Conservation (phyloP, 805 yeast genomes). For the Candida mattraensis region DNA sequence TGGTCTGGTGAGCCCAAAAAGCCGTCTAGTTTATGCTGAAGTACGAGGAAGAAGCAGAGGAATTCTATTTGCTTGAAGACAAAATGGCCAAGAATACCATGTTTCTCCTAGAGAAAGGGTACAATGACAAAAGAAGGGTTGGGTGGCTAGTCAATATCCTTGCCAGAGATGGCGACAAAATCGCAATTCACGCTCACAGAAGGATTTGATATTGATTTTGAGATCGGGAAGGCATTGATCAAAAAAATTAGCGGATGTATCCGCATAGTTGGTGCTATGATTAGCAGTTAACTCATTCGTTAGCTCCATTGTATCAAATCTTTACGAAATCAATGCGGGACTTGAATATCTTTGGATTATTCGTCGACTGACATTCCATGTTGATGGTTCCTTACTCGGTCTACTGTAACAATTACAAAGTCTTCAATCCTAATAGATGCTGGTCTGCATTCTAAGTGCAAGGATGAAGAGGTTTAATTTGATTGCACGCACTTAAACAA, state of each 20-base stretch:
- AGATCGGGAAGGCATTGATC: slow-evolving; percentile 35
- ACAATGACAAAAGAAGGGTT: slow-evolving; percentile 16
- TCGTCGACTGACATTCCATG: slow-evolving; percentile 40
- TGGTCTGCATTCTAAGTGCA: slow-evolving; percentile 32
- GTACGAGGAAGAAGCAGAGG: slow-evolving; percentile 31
- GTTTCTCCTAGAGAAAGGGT: slow-evolving; percentile 19
- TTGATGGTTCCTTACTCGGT: slow-evolving; percentile 29
- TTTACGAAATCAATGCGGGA: slow-evolving; percentile 33
- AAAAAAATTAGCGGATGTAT: slow-evolving; percentile 31
- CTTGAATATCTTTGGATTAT: slow-evolving; percentile 35
- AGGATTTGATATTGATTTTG: slow-evolving; percentile 38
- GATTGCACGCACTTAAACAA: too few relatives aligned
- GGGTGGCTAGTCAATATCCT: slow-evolving; percentile 35
- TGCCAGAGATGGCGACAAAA: slow-evolving; percentile 39
- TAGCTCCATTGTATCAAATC: slow-evolving; percentile 34
- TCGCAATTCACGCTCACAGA: slow-evolving; percentile 40
- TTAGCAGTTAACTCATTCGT: slow-evolving; percentile 34
- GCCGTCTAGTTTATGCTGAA: slow-evolving; percentile 29
- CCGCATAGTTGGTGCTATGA: slow-evolving; percentile 41
- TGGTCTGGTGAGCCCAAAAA: slow-evolving; percentile 27
- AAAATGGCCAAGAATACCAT: slow-evolving; percentile 15
- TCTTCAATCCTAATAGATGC: slow-evolving; percentile 26
- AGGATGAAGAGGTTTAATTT: too few relatives aligned
- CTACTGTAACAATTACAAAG: slow-evolving; percentile 29
- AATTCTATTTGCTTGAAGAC: slow-evolving; percentile 15